phyloP scores from a whole-genome alignment of 192 early-diverging fungal species.

The Coemansia asiatica region DNA sequence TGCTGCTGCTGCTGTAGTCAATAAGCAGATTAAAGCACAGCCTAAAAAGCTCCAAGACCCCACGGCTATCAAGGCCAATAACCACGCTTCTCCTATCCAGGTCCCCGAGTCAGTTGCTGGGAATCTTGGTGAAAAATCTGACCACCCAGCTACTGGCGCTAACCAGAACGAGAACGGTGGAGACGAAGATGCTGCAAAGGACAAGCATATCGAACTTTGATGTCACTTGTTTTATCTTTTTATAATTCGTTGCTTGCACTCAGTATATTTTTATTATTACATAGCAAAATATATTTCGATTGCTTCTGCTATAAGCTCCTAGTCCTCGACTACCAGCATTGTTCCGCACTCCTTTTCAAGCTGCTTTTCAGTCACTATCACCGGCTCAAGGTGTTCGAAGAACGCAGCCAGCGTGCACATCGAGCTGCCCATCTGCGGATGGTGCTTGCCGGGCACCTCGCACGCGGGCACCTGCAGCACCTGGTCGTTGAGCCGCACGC shows the following conservation, averaged over 20 bases:
- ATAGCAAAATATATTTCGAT: too few relatives aligned
- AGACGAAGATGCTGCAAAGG: not conserved
- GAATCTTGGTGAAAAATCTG: not conserved
- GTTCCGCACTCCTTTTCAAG: conserved; percentile 24
- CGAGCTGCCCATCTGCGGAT: conserved; percentile 32
- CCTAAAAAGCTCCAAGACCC: conserved; percentile 6
- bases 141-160: conserved; percentile 7
- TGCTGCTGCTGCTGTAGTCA: too few relatives aligned
- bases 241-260: too few relatives aligned
- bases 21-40: not conserved
- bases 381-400: conserved; percentile 33
- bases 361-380: conserved; percentile 17
- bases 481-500: conserved; percentile 32
- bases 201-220: conserved; percentile 2
- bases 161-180: not conserved
- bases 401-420: conserved; percentile 50
- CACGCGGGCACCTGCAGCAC: conserved; percentile 33
- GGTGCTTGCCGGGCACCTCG: conserved; percentile 31
- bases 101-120: conserved; percentile 7
- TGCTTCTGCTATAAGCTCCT: too few relatives aligned
- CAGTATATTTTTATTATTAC: too few relatives aligned
- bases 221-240: too few relatives aligned
- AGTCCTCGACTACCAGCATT: conserved; percentile 2
- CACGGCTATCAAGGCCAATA: not conserved
- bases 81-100: not conserved